Evolutionary conservation across 306 rosid genomes (phyloP), one percentile per base, ranked within the genome.

Genomic region (Styphnolobium japonicum): DNA sequence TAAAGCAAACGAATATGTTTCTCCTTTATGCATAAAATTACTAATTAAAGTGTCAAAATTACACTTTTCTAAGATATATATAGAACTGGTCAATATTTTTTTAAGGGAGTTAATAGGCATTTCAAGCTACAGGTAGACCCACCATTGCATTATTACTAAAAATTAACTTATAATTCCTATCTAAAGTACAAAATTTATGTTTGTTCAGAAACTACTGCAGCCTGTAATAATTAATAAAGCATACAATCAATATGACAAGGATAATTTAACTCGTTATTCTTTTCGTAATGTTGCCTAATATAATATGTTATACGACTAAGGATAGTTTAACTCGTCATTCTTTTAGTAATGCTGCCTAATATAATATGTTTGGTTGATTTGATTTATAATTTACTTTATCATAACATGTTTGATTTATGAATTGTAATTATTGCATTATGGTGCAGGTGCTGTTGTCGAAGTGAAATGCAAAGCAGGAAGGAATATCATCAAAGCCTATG

Each of bases 391-490:
- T 45, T 7, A 19, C 21, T 49, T 77, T 63, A 11, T 15, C 6
- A 3, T 51, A 25, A 58, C 76, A 14, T 34, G 12, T 18, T 15
- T 3, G 10, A 27, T 49, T 58, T 71, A 68, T 53, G 25, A 29
- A 64, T 46, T 63, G 8, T 11, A 40, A 15, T 21, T 15, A 42
- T 5, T 14, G 25, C 8, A 27, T 75, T 9, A 43, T 46, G 67
- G 78, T 25, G 5, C 76, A 94, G 98, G 91, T 72, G 97, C 92
- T 25, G 84, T 88, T 31, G 97, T 94, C 69, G 95, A 91, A 84
- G 93, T 94, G 29, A 90, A 81, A 39, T 94, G 97, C 84, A 80
- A 90, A 80, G 93, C 83, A 0, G 98, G 92, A 7, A 76, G 85
- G 51, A 82, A 91, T 11, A 84, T 84, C 21, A 83, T 92, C 27